Base-by-base conservation (phyloP, 257 asterid genomes). In the Thymus mandschuricus region DNA sequence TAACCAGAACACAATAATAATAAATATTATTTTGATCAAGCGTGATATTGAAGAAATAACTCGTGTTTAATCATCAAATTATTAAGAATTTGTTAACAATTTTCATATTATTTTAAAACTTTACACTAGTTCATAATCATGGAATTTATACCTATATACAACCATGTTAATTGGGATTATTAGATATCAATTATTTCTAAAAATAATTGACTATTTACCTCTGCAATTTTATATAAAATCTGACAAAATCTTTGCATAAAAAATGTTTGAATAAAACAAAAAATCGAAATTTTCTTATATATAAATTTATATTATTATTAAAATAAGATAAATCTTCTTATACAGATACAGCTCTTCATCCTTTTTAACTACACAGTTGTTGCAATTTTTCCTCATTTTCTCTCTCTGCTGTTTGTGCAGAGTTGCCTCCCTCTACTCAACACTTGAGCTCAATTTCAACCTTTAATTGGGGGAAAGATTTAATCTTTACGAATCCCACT, bases 401-500 rank as follows among this genome's bases (percentile, higher is more conserved):
- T 56, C 65, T 34, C 10, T n/a, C 54, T 54, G 57, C 52, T 61
- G 72, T 57, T 21, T 21, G 21, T 76, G 60, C 79, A 65, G 78
- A 66, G 86, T 78, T 80, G 78, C 83, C 81, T 76, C 80, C 66
- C 57, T 57, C 74, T 66, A 56, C 79, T 56, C 77, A 54, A 72
- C 69, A 60, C 48, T 79, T 79, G 61, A 75, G 74, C 75, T 65
- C 29, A 60, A 55, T 78, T 75, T 80, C 80, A 68, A 64, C 74
- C 62, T 48, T 72, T 64, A 38, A 63, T 58, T 50, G 38, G 52
- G 57, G 15, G 13, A 73, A 78, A 73, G 10, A 58, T 15, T 52
- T 52, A 75, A 78, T 71, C 78, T 78, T 68, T 69, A 66, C 48
- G 41, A 75, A 81, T 73, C 88, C 62, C 66, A 76, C 48, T 78